phyloP scores from a whole-genome alignment of 305 asterid genomes.

The Lippia alba region DNA sequence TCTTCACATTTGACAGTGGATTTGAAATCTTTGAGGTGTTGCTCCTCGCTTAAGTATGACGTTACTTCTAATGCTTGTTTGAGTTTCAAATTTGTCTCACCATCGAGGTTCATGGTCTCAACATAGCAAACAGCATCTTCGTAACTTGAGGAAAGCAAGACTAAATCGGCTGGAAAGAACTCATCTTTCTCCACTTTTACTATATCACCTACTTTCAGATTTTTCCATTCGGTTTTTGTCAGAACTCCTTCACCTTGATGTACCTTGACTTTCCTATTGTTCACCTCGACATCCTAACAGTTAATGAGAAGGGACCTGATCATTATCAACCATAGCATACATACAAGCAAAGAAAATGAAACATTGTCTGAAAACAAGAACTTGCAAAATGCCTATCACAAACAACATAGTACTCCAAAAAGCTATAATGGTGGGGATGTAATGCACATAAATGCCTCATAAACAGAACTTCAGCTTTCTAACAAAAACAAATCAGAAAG shows the following conservation, averaged over 20 bases:
- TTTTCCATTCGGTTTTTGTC: constrained; percentile 64
- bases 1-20: constrained; percentile 83
- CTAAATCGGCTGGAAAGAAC: constrained; percentile 86
- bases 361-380: background rate
- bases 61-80: constrained; percentile 75
- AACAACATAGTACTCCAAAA: background rate
- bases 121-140: constrained; percentile 85
- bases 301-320: background rate
- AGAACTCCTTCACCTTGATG: constrained; percentile 67
- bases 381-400: background rate
- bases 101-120: constrained; percentile 93
- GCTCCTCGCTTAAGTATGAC: constrained; percentile 54
- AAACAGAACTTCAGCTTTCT: background rate
- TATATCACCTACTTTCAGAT: constrained; percentile 78
- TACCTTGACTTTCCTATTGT: constrained; percentile 71
- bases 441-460: background rate
- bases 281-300: constrained; percentile 82
- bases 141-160: constrained; percentile 79
- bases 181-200: constrained; percentile 82
- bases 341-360: background rate
- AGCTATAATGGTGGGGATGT: background rate
- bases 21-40: constrained; percentile 50
- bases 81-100: constrained; percentile 87
- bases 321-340: constrained; percentile 15
- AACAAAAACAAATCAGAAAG: background rate